phyloP scores from a whole-genome alignment of 495 filamentous ascomycete species.

The Terfezia claveryi region DNA sequence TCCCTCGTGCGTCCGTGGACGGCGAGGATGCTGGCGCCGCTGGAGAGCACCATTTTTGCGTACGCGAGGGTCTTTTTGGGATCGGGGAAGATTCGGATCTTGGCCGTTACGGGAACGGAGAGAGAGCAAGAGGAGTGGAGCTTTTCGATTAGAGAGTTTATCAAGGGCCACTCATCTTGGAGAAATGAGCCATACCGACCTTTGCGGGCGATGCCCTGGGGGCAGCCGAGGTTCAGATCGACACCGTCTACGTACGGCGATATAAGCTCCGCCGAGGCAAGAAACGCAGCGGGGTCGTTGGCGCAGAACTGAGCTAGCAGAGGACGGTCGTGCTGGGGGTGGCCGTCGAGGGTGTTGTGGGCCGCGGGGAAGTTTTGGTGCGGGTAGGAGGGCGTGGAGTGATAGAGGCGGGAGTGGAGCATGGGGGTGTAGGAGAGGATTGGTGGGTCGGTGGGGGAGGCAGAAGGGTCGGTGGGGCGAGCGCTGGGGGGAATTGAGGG shows the following conservation, averaged over 20 bases:
- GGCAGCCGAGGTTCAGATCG: slow-evolving; percentile 94
- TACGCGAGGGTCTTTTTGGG: slow-evolving; percentile 74
- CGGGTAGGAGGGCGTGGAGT: slow-evolving; percentile 51
- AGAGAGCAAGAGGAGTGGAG: slow-evolving; percentile 34
- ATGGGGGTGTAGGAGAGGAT: slow-evolving; percentile 78
- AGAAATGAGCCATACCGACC: slow-evolving; percentile 87
- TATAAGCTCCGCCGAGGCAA: slow-evolving; percentile 52
- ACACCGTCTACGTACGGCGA: slow-evolving; percentile 80
- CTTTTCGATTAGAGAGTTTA: slow-evolving; percentile 54
- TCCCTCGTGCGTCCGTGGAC: slow-evolving; percentile 77
- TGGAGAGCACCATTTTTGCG: slow-evolving; percentile 64
- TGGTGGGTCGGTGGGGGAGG: slow-evolving; percentile 17
- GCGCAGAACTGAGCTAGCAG: slow-evolving; percentile 94
- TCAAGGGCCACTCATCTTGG: slow-evolving; percentile 74
- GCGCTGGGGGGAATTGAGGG: not conserved
- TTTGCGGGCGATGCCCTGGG: slow-evolving; percentile 77
- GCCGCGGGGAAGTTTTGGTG: slow-evolving; percentile 45
- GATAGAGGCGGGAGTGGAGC: slow-evolving; percentile 76
- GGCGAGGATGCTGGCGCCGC: slow-evolving; percentile 78
- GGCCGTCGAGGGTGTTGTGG: slow-evolving; percentile 47
- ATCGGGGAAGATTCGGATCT: slow-evolving; percentile 77
- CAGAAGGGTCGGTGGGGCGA: not conserved
- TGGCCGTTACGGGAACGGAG: slow-evolving; percentile 72
- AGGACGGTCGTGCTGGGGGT: slow-evolving; percentile 59
- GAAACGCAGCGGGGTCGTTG: slow-evolving; percentile 57